phyloP scores from a whole-genome alignment of 2,329 filamentous ascomycete genomes.

The Myriangium duriaei region DNA sequence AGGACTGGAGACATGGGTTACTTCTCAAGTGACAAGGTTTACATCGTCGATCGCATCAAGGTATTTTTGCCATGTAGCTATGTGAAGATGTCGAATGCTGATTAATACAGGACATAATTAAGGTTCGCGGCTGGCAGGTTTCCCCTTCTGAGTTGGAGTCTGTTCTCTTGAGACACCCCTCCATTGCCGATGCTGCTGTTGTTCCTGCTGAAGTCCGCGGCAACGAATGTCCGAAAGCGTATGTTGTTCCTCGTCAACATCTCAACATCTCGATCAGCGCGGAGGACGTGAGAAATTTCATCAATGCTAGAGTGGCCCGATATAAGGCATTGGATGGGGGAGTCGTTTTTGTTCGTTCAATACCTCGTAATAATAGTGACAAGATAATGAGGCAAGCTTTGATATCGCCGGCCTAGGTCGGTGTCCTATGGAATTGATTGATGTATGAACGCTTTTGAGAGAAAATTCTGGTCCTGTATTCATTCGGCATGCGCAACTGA shows the following conservation, averaged over 20 bases:
- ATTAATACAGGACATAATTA: constrained; percentile 26
- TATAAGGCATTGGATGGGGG: constrained; percentile 24
- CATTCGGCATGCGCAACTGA: too few species aligned
- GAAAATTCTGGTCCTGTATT: too few species aligned
- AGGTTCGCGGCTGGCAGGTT: constrained; percentile 24
- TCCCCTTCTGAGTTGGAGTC: constrained; percentile 23
- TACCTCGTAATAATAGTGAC: constrained; percentile 21
- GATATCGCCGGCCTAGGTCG: too few species aligned
- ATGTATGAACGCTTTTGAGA: too few species aligned
- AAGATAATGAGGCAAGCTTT: constrained; percentile 19
- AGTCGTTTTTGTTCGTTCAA: constrained; percentile 17
- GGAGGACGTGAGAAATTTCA: constrained; percentile 19
- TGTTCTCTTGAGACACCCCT: constrained; percentile 15
- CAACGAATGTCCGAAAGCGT: constrained; percentile 14
- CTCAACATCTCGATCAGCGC: too few species aligned
- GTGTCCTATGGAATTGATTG: too few species aligned
- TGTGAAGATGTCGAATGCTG: too few species aligned
- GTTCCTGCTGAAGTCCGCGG: constrained; percentile 14
- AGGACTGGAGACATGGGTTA: constrained; percentile 29
- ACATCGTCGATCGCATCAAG: constrained; percentile 23
- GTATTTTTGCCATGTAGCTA: too few species aligned
- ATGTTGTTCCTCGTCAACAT: constrained; percentile 12
- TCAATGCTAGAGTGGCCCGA: constrained; percentile 21
- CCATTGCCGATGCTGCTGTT: constrained; percentile 20
- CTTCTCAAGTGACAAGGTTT: constrained; percentile 18